A percentile compares a stretch with the other conserved stretches of the same genome.
phyloP scores from a whole-genome alignment of 768 basidiomycete genomes.

The Tricholoma sp. region DNA sequence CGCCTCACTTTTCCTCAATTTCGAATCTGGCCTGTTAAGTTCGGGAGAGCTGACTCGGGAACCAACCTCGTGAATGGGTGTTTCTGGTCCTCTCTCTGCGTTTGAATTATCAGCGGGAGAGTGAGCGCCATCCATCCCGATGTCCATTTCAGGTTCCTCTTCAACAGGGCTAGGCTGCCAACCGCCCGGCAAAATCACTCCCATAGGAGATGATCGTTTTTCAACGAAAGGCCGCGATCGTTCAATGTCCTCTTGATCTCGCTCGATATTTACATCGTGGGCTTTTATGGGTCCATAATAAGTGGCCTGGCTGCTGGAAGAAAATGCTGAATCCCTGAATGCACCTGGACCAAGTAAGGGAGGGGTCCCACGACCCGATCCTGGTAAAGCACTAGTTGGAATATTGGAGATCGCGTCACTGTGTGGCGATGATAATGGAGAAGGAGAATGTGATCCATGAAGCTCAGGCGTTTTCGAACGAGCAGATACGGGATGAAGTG shows the following conservation, averaged over 20 bases:
- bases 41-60: constrained; percentile 53
- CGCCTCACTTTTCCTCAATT: constrained; percentile 56
- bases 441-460: constrained; percentile 20
- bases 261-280: constrained; percentile 35
- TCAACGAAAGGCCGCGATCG: constrained; percentile 4
- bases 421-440: constrained; percentile 7
- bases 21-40: constrained; percentile 37
- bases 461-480: constrained; percentile 35
- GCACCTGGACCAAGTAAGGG: constrained; percentile 52
- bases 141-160: constrained; percentile 33
- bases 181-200: constrained; percentile 44
- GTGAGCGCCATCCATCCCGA: not conserved
- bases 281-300: constrained; percentile 57
- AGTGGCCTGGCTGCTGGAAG: constrained; percentile 39
- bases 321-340: constrained; percentile 66
- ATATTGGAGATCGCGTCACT: not conserved
- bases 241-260: constrained; percentile 4
- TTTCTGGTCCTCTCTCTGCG: constrained; percentile 19
- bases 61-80: constrained; percentile 43
- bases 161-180: constrained; percentile 53
- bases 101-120: constrained; percentile 19
- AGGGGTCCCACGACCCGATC: constrained; percentile 13
- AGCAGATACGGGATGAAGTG: constrained; percentile 28
- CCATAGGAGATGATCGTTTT: constrained; percentile 21
- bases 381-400: not conserved